A percentile compares a stretch with the other conserved stretches of the same genome.
phyloP scores from a whole-genome alignment of 805 yeast genomes.

The Pichia kluyveri region DNA sequence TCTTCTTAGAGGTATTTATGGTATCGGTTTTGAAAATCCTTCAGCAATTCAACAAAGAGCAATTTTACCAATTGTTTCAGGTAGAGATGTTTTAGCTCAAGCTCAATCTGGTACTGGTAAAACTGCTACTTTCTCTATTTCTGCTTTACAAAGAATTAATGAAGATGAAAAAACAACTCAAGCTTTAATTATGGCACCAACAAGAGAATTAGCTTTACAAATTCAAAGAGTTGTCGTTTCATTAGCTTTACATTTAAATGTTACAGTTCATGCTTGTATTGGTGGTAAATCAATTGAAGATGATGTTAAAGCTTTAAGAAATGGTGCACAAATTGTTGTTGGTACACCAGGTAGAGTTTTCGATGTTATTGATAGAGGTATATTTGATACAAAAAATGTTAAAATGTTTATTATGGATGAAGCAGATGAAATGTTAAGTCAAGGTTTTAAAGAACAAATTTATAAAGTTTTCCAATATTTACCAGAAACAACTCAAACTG shows the following conservation, averaged over 20 bases:
- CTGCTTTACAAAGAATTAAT: constrained; percentile 83
- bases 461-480: constrained; percentile 81
- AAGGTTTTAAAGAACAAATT: constrained; percentile 93
- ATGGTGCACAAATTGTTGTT: constrained; percentile 83
- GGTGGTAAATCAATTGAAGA: constrained; percentile 86
- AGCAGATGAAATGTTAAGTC: constrained; percentile 89
- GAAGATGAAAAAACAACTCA: constrained; percentile 65
- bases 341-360: constrained; percentile 96
- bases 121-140: constrained; percentile 95
- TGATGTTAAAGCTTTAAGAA: constrained; percentile 64
- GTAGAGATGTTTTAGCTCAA: constrained; percentile 94
- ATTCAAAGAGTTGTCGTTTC: constrained; percentile 82
- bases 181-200: constrained; percentile 88
- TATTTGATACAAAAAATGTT: constrained; percentile 61
- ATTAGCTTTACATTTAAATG: constrained; percentile 80
- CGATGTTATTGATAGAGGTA: constrained; percentile 84
- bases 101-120: constrained; percentile 99
- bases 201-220: constrained; percentile 92
- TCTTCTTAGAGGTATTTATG: constrained; percentile 69
- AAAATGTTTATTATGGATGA: constrained; percentile 91
- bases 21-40: constrained; percentile 92
- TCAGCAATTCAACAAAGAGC: constrained; percentile 98
- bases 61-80: constrained; percentile 86
- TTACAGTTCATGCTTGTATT: constrained; percentile 82
- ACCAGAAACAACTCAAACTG: constrained; percentile 85